Conservation (phyloP, 345 rosid genomes). For the Brassica carinata region DNA sequence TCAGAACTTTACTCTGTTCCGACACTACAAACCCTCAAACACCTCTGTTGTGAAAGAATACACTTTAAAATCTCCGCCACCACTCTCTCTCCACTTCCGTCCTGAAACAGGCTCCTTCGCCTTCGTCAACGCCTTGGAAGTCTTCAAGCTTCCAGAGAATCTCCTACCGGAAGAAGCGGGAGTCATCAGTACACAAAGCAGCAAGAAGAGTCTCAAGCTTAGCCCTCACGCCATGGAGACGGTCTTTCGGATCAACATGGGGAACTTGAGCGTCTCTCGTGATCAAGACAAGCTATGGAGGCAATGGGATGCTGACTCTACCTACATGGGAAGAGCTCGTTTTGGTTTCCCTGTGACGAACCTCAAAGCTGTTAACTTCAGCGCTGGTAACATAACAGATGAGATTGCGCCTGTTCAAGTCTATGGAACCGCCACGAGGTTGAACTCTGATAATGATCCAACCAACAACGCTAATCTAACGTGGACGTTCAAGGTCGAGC, state of each 20-base stretch:
- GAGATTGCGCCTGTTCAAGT: slow-evolving; percentile 63
- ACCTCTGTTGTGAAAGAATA: slow-evolving; percentile 55
- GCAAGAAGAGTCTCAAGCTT: slow-evolving; percentile 39
- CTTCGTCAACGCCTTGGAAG: slow-evolving; percentile 76
- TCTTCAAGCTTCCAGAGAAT: slow-evolving; percentile 60
- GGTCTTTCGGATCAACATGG: slow-evolving; percentile 84
- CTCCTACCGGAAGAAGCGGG: slow-evolving; percentile 55
- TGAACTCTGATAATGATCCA: slow-evolving; percentile 42
- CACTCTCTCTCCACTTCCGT: slow-evolving; percentile 53
- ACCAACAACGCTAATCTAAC: slow-evolving; percentile 53
- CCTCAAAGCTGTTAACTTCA: slow-evolving; percentile 53
- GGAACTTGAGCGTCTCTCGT: slow-evolving; percentile 54
- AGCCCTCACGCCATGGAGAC: slow-evolving; percentile 62
- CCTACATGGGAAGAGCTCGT: slow-evolving; percentile 42
- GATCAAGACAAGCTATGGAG: slow-evolving; percentile 71
- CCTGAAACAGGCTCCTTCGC: slow-evolving; percentile 58
- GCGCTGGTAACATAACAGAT: slow-evolving; percentile 41
- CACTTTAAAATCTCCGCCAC: too few species aligned
- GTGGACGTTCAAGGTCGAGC: slow-evolving; percentile 66
- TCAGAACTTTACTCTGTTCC: slow-evolving; percentile 65
- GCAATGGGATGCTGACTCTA: slow-evolving; percentile 67
- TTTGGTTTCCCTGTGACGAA: slow-evolving; percentile 41
- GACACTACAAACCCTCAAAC: slow-evolving; percentile 44
- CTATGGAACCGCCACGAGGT: slow-evolving; percentile 72
- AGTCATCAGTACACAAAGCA: slow-evolving; percentile 31